Evolutionary conservation across 768 basidiomycete species (phyloP), one percentile per base, ranked within the genome.

Genomic region (Rhizopogon sp.): DNA sequence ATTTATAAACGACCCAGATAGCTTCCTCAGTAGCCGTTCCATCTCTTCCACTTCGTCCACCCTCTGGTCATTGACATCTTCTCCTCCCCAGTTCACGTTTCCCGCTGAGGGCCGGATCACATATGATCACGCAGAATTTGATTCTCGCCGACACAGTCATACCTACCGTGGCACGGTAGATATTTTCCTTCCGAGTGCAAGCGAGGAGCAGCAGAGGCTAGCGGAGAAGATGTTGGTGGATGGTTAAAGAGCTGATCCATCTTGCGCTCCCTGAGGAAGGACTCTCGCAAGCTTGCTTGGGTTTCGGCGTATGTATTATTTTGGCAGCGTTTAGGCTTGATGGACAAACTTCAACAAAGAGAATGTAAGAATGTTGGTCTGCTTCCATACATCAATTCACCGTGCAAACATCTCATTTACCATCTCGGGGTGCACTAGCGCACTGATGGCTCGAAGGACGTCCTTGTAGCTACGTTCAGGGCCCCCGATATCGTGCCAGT

Each of bases 281-380:
- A 59, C 74, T 93, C 1, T 87, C 87, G 7, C 80, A 86, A 62
- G 77, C 79, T 28, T 90, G 83, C 66, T 71, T 91, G 16, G 85
- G 89, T 64, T 93, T 93, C 62, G 82, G 78, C 67, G 88, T 89
- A 62, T 61, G 85, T 14, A 16, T 73, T 16, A 11, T n/a, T 40
- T 9, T 33, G 39, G 51, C 42, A 1, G 50, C 25, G 25, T 53
- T 46, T 9, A 8, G 9, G 5, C 29, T 13, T 2, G 8, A 29
- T 22, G 39, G 85, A 90, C 87, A 85, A 90, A 92, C 72, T 91
- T 87, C 73, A 93, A 93, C 61, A 90, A 95, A 69, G 92, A 94
- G 65, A 84, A 88, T 43, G 88, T 87, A 58, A 54, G 74, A 58
- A 17, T 20, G 20, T 20, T 4, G 8, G 41, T 28, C 10, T 20